Conservation (phyloP, 106 monocot genomes). For the Chionographis japonica region DNA sequence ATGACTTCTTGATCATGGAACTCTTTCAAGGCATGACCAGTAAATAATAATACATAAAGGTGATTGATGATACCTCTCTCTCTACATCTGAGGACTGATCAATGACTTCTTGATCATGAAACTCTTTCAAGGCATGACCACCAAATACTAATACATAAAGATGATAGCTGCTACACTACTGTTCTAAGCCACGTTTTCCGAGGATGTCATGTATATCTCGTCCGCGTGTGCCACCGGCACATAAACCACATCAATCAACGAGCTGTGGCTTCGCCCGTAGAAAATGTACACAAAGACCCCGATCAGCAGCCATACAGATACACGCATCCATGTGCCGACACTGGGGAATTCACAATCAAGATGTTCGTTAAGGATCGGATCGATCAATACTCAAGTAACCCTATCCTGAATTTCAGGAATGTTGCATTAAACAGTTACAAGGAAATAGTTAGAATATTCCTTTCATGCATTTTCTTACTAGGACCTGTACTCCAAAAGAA, state of each 20-base stretch:
- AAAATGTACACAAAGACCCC: conserved; percentile 81
- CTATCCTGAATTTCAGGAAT: background rate
- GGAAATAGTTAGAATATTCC: too few species aligned
- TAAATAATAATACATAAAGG: too few species aligned
- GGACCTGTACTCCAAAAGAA: background rate
- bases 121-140: too few species aligned
- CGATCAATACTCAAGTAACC: background rate
- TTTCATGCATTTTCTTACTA: too few species aligned
- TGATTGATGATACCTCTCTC: too few species aligned
- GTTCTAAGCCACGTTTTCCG: conserved; percentile 19
- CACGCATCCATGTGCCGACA: conserved; percentile 65
- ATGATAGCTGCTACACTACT: too few species aligned
- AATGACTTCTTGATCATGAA: too few species aligned
- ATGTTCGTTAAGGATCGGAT: background rate
- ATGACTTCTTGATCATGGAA: too few species aligned
- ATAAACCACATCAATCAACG: conserved; percentile 64
- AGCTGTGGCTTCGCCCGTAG: conserved; percentile 81
- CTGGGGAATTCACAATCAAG: conserved; percentile 30
- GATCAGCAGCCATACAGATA: conserved; percentile 73
- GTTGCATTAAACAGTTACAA: too few species aligned
- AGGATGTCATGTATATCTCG: conserved; percentile 59
- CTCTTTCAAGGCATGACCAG: too few species aligned
- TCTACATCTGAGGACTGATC: too few species aligned
- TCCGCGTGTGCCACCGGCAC: conserved; percentile 69
- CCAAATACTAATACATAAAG: too few species aligned